phyloP scores from a whole-genome alignment of 208 protist species.

The Trypanosoma congolense region DNA sequence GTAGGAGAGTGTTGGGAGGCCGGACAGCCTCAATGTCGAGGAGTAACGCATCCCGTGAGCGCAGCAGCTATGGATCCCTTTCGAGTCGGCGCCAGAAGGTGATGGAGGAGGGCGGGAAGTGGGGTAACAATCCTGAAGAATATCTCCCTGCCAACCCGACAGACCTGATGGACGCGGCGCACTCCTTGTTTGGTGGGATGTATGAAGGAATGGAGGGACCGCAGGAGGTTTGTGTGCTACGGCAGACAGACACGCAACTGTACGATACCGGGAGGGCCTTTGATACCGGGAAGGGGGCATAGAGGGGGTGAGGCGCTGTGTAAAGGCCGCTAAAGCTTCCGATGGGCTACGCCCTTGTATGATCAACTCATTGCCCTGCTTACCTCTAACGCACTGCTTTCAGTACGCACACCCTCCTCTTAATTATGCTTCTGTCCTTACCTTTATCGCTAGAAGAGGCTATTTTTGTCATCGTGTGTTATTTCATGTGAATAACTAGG shows the following conservation, averaged over 20 bases:
- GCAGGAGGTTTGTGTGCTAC: background rate
- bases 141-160: background rate
- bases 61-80: background rate
- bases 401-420: too few species aligned
- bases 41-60: background rate
- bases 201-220: background rate
- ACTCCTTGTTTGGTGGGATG: too few species aligned
- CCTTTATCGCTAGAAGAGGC: too few species aligned
- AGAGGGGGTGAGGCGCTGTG: too few species aligned
- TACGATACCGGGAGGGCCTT: background rate
- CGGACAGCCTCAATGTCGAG: slow-evolving; percentile 2
- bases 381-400: too few species aligned
- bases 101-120: background rate
- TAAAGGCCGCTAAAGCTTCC: too few species aligned
- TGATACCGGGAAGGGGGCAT: background rate
- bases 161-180: background rate
- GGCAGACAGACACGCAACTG: background rate
- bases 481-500: too few species aligned
- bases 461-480: too few species aligned
- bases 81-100: background rate
- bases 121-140: background rate
- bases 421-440: too few species aligned
- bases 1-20: slow-evolving; percentile 46
- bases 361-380: too few species aligned
- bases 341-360: too few species aligned